Evolutionary conservation across 257 asterid species (phyloP).

Genomic region (Henckelia pumila): DNA sequence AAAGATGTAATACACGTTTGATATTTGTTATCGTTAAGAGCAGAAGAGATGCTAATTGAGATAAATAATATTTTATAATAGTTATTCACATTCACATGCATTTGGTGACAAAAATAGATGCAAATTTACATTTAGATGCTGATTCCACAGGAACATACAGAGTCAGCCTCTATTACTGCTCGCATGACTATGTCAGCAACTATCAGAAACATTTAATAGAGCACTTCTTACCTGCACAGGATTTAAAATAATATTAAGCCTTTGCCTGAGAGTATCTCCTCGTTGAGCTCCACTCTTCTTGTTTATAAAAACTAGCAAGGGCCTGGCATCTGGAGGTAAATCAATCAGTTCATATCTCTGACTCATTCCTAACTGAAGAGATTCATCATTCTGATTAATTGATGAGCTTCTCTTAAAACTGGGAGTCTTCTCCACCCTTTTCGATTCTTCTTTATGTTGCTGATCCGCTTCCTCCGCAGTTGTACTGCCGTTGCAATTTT

Average conservation of each 20-base stretch:
- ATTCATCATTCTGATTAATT: conserved; percentile 61
- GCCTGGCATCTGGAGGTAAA: conserved; percentile 89
- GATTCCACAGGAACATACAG: neutral
- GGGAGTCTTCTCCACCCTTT: conserved; percentile 48
- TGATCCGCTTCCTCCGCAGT: conserved; percentile 46
- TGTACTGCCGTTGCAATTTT: conserved; percentile 38
- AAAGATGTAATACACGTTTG: neutral
- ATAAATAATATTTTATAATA: conserved; percentile 13
- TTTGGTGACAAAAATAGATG: neutral
- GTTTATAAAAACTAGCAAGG: conserved; percentile 81
- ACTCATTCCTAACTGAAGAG: conserved; percentile 45
- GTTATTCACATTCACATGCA: conserved; percentile 3
- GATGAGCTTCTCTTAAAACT: conserved; percentile 66
- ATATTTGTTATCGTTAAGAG: neutral
- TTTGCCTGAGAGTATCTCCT: conserved; percentile 77
- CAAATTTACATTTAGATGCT: too few relatives aligned
- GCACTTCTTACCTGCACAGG: conserved; percentile 83
- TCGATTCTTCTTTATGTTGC: conserved; percentile 44
- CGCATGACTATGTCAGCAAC: conserved; percentile 5
- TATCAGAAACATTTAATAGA: conserved; percentile 18
- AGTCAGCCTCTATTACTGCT: conserved; percentile 5
- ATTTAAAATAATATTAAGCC: conserved; percentile 78
- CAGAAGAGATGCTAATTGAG: conserved; percentile 7
- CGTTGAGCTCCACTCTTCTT: conserved; percentile 99
- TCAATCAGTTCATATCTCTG: conserved; percentile 83